Conservation (phyloP, 1,284 basidiomycete species). For the Tilletia indica region DNA sequence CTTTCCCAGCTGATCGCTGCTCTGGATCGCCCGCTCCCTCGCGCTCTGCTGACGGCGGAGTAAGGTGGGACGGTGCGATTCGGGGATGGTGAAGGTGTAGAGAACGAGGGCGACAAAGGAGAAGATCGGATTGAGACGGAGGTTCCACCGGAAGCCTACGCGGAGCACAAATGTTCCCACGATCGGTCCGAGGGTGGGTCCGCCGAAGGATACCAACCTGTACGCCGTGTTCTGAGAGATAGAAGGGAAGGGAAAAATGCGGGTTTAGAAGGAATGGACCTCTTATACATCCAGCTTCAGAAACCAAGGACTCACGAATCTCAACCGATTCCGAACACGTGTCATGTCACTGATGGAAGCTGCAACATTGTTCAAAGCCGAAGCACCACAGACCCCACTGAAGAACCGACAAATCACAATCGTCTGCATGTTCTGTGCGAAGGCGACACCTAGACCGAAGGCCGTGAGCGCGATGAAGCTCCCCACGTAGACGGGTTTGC, state of each 20-base stretch:
- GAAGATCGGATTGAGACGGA: conserved; percentile 24
- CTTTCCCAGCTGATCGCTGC: conserved; percentile 1
- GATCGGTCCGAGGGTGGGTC: conserved; percentile 24
- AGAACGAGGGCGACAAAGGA: conserved; percentile 17
- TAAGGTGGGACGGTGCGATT: conserved; percentile 22
- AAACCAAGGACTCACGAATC: conserved; percentile 17
- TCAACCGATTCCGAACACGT: conserved; percentile 25
- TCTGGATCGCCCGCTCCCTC: not conserved
- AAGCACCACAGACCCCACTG: conserved; percentile 21
- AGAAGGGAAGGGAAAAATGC: not conserved
- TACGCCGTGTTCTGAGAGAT: conserved; percentile 23
- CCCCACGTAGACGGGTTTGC: conserved; percentile 17
- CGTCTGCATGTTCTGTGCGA: conserved; percentile 17
- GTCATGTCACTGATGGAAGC: conserved; percentile 31
- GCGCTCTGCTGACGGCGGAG: conserved; percentile 9
- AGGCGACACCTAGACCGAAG: conserved; percentile 24
- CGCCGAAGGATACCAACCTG: conserved; percentile 24
- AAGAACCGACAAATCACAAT: conserved; percentile 25
- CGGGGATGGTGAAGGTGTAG: conserved; percentile 25
- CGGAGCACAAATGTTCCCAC: conserved; percentile 25
- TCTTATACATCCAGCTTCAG: not conserved
- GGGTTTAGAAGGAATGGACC: not conserved
- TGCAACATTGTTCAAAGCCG: conserved; percentile 26
- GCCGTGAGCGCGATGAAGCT: conserved; percentile 16
- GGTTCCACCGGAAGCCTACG: conserved; percentile 28